These are phyloP conservation scores for Sistotremastrum niveocremeum DNA, from an alignment of 768 basidiomycete species.

Conservation along the genomic window DNA sequence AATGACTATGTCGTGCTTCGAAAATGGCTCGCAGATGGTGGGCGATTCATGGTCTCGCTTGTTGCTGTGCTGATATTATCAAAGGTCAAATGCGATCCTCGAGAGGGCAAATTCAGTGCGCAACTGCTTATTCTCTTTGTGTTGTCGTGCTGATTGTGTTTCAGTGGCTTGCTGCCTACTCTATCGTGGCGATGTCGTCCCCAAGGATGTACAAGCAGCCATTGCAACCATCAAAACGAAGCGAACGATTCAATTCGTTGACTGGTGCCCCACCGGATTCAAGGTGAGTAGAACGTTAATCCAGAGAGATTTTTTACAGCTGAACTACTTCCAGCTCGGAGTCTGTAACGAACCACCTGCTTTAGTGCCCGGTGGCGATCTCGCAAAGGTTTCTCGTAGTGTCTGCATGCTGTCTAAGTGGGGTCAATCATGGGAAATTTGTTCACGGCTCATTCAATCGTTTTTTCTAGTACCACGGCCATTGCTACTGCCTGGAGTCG, in stretches of 20 bases:
- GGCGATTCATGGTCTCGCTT: background rate
- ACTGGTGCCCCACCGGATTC: slow-evolving; percentile 73
- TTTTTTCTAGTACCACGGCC: slow-evolving; percentile 31
- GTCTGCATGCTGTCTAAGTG: slow-evolving; percentile 67
- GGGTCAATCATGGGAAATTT: background rate
- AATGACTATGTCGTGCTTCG: slow-evolving; percentile 66
- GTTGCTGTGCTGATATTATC: background rate
- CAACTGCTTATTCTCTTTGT: slow-evolving; percentile 10
- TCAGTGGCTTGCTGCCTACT: slow-evolving; percentile 57
- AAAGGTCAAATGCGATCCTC: slow-evolving; percentile 57
- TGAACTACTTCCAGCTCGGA: slow-evolving; percentile 27
- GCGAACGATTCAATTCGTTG: slow-evolving; percentile 67
- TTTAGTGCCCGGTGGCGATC: slow-evolving; percentile 60
- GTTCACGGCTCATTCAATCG: background rate
- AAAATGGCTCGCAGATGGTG: slow-evolving; percentile 61
- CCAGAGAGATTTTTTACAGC: slow-evolving; percentile 4
- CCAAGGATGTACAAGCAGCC: slow-evolving; percentile 67
- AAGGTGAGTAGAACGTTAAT: slow-evolving; percentile 21
- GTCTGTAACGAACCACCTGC: slow-evolving; percentile 72
- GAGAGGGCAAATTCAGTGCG: slow-evolving; percentile 63
- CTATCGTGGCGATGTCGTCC: slow-evolving; percentile 66
- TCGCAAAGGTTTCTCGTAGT: slow-evolving; percentile 61
- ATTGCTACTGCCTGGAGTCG: slow-evolving; percentile 67
- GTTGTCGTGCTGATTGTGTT: background rate
- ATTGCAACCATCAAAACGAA: slow-evolving; percentile 65